A percentile compares a stretch with the other conserved stretches of the same genome.
phyloP scores from a whole-genome alignment of 2,329 filamentous ascomycete genomes.

The Sarocladiaceae sp. region DNA sequence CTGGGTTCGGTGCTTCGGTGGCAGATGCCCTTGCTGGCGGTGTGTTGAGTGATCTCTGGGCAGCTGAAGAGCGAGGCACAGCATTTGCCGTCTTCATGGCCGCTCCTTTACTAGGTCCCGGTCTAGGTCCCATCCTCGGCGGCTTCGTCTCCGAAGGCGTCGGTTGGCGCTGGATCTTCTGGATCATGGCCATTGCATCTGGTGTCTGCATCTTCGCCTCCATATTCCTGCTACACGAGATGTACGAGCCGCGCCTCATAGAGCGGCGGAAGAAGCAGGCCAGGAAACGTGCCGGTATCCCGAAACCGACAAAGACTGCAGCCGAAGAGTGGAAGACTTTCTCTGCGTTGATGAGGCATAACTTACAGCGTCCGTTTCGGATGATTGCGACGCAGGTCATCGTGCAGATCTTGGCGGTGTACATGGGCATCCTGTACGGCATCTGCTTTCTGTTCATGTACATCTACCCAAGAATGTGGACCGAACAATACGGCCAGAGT shows the following conservation, averaged over 20 bases:
- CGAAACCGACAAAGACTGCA: constrained; percentile 15
- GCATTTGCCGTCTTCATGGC: constrained; percentile 61
- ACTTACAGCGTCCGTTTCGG: constrained; percentile 38
- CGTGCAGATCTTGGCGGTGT: constrained; percentile 40
- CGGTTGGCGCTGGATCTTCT: constrained; percentile 34
- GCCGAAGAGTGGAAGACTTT: not conserved
- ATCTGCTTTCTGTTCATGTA: constrained; percentile 47
- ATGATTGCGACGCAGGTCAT: constrained; percentile 43
- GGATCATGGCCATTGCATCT: constrained; percentile 25
- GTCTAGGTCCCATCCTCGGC: constrained; percentile 36
- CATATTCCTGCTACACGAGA: constrained; percentile 24
- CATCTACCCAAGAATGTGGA: constrained; percentile 43
- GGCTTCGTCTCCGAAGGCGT: constrained; percentile 25
- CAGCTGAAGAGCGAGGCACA: constrained; percentile 52
- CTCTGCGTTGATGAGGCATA: not conserved
- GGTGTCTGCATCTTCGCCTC: constrained; percentile 17
- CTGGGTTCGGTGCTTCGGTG: constrained; percentile 1
- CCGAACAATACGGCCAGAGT: constrained; percentile 37
- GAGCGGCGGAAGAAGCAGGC: not conserved
- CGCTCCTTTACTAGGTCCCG: constrained; percentile 53
- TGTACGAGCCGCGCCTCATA: constrained; percentile 19
- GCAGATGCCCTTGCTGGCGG: not conserved
- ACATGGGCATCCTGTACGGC: constrained; percentile 45
- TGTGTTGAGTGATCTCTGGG: constrained; percentile 50
- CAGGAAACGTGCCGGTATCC: not conserved